These are phyloP conservation scores for Carnegiea gigantea DNA, from an alignment of 179 eudicot species.

Conservation along the genomic window DNA sequence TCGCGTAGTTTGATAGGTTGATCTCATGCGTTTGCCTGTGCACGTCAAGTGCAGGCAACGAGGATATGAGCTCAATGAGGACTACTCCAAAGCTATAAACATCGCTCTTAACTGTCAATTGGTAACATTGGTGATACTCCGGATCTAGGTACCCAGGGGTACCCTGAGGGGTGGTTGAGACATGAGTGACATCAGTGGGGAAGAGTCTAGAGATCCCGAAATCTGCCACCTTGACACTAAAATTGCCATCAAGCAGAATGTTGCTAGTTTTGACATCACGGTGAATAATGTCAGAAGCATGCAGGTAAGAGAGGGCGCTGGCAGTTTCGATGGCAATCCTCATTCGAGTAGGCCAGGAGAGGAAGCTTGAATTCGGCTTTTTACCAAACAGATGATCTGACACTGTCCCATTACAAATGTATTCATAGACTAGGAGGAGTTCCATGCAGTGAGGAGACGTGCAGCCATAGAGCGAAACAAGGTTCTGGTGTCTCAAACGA, in stretches of 20 bases:
- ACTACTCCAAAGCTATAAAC: conserved; percentile 81
- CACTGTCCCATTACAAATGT: conserved; percentile 70
- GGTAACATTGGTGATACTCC: conserved; percentile 58
- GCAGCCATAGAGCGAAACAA: conserved; percentile 80
- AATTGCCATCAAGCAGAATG: conserved; percentile 60
- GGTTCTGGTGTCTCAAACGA: conserved; percentile 55
- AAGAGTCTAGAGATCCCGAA: conserved; percentile 77
- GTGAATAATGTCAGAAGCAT: conserved; percentile 64
- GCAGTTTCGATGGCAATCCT: conserved; percentile 76
- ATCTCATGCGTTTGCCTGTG: conserved; percentile 53
- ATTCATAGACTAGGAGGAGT: conserved; percentile 79
- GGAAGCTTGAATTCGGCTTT: conserved; percentile 29
- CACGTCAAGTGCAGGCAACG: conserved; percentile 63
- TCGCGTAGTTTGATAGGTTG: conserved; percentile 53
- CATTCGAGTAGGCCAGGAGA: conserved; percentile 64
- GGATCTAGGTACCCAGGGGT: conserved; percentile 76
- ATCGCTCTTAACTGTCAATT: conserved; percentile 60
- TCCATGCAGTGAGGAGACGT: conserved; percentile 60
- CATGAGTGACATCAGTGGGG: conserved; percentile 42
- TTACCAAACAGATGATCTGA: conserved; percentile 71
- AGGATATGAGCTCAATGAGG: conserved; percentile 62
- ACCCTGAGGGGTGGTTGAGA: conserved; percentile 73
- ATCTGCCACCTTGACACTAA: conserved; percentile 75
- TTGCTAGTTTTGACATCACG: conserved; percentile 82
- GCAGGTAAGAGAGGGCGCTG: conserved; percentile 65